phyloP scores from a whole-genome alignment of 116 monocot genomes.

The Thalassia testudinum region DNA sequence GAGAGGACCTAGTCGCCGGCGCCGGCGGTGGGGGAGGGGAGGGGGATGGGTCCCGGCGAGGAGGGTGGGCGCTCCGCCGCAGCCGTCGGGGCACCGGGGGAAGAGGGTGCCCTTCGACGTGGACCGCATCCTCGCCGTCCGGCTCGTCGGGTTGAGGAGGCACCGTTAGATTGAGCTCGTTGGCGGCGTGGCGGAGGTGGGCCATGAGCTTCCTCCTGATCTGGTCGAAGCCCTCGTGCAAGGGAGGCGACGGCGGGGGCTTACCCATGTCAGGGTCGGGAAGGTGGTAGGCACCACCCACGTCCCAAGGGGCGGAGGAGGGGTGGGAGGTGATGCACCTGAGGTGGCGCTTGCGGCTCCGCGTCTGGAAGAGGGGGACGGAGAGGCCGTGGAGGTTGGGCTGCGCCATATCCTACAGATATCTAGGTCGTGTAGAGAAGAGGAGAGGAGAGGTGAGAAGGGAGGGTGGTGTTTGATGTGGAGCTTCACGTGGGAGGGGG shows the following conservation, averaged over 20 bases:
- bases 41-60: not conserved
- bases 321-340: constrained; percentile 3
- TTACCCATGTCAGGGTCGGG: not conserved
- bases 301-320: not conserved
- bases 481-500: not conserved
- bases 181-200: constrained; percentile 24
- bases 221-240: constrained; percentile 10
- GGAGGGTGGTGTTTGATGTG: not conserved
- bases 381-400: constrained; percentile 3
- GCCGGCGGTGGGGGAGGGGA: not conserved
- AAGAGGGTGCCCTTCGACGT: not conserved
- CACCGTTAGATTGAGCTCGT: constrained; percentile 10
- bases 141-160: not conserved
- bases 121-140: not conserved
- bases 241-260: constrained; percentile 1
- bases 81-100: constrained; percentile 5
- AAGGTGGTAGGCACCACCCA: not conserved
- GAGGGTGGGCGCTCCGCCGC: constrained; percentile 7
- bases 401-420: not conserved
- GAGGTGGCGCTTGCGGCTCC: constrained; percentile 1
- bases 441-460: not conserved
- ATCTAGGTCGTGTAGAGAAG: not conserved
- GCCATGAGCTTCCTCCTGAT: constrained; percentile 17
- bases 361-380: constrained; percentile 5
- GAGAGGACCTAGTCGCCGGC: not conserved